Evolutionary conservation across 2,329 filamentous ascomycete species (phyloP).

Genomic region (Myriosclerotinia scirpicola): DNA sequence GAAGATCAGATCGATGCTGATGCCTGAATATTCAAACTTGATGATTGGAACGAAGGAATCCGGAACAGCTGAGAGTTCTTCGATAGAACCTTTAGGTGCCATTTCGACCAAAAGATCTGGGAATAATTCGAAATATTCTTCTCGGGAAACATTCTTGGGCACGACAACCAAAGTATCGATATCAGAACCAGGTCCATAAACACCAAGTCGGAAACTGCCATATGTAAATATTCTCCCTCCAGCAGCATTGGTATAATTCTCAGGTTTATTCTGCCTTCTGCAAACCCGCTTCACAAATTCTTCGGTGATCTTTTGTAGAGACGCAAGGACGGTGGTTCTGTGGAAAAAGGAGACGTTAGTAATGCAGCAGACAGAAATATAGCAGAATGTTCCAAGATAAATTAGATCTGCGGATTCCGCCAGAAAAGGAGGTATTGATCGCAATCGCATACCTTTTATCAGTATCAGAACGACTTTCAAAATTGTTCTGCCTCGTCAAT

Average conservation of each 20-base stretch:
- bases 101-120: conserved; percentile 76
- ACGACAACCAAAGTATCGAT: conserved; percentile 95
- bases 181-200: conserved; percentile 93
- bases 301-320: conserved; percentile 76
- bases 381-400: neutral
- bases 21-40: conserved; percentile 86
- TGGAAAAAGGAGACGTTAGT: conserved; percentile 18
- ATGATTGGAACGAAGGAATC: conserved; percentile 97
- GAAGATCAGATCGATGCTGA: conserved; percentile 94
- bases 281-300: conserved; percentile 84
- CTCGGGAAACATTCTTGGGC: conserved; percentile 81
- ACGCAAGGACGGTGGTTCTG: conserved; percentile 67
- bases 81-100: conserved; percentile 75
- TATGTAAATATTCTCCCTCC: conserved; percentile 95
- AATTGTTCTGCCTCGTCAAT: conserved; percentile 85
- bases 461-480: conserved; percentile 80
- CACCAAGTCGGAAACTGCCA: conserved; percentile 91
- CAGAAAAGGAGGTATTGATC: neutral
- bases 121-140: conserved; percentile 91
- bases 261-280: conserved; percentile 57
- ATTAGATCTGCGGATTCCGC: neutral
- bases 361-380: conserved; percentile 7
- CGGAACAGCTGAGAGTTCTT: conserved; percentile 79
- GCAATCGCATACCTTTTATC: conserved; percentile 66
- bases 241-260: conserved; percentile 76